Conservation (phyloP, 345 rosid species). For the Stellera chamaejasme region DNA sequence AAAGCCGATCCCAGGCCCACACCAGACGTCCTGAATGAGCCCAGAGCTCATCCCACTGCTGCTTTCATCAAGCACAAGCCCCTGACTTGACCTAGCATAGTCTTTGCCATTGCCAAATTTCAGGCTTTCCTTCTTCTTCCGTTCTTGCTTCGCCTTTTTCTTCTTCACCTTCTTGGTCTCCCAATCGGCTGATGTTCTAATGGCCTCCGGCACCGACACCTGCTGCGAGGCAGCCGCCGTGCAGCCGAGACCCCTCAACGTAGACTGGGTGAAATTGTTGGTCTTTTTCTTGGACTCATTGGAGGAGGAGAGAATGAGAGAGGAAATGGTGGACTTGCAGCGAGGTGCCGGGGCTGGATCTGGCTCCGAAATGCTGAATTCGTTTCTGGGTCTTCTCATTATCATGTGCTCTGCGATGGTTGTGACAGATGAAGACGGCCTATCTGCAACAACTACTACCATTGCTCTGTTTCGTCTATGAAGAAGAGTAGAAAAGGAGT, state of each 20-base stretch:
- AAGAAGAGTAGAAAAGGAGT: neutral
- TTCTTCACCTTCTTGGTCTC: conserved; percentile 45
- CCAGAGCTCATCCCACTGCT: conserved; percentile 27
- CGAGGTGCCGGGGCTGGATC: conserved; percentile 38
- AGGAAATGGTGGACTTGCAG: conserved; percentile 38
- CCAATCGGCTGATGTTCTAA: conserved; percentile 82
- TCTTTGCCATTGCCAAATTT: neutral
- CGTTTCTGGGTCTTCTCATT: conserved; percentile 48
- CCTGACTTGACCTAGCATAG: conserved; percentile 4
- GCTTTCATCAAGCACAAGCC: conserved; percentile 7
- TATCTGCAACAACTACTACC: conserved; percentile 47
- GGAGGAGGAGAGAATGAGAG: conserved; percentile 34
- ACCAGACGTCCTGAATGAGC: conserved; percentile 77
- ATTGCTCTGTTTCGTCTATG: conserved; percentile 4
- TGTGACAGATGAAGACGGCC: conserved; percentile 24
- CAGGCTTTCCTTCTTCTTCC: conserved; percentile 23
- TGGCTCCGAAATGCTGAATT: conserved; percentile 15
- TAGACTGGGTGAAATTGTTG: conserved; percentile 25
- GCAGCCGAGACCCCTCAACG: conserved; percentile 70
- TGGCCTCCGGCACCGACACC: conserved; percentile 77
- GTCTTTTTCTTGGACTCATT: conserved; percentile 38
- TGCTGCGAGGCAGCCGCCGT: conserved; percentile 62
- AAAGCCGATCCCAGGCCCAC: conserved; percentile 87
- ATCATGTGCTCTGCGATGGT: conserved; percentile 38
- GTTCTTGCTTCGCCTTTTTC: conserved; percentile 27